Evolutionary conservation across 768 basidiomycete genomes (phyloP).

Genomic region (Leucocoprinus birnbaumii): DNA sequence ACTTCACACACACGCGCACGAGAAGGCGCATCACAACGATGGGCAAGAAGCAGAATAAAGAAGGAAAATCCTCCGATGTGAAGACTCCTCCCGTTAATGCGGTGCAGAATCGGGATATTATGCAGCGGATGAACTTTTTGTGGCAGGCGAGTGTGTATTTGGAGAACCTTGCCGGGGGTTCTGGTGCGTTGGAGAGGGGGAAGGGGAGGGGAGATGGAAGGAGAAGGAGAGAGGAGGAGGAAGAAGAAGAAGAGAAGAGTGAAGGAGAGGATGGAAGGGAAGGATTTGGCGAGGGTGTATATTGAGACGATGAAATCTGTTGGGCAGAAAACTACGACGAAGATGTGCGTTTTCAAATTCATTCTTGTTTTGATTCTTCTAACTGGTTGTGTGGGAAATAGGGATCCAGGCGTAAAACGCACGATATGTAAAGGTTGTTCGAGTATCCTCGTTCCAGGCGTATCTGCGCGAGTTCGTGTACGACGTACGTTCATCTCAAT

Average conservation of each 20-base stretch:
- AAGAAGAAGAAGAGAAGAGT: neutral
- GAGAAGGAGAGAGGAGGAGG: neutral
- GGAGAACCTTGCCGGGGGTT: neutral
- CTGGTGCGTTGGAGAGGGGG: neutral
- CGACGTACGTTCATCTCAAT: conserved; percentile 46
- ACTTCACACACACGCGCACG: no score
- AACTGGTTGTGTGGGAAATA: conserved; percentile 22
- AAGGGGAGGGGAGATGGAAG: no score
- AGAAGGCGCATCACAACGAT: no score
- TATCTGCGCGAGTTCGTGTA: conserved; percentile 60
- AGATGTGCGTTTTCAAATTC: conserved; percentile 51
- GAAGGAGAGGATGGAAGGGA: neutral
- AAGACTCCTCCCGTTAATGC: conserved; percentile 45
- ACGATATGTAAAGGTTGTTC: conserved; percentile 72
- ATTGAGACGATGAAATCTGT: conserved; percentile 65
- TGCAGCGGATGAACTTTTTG: conserved; percentile 81
- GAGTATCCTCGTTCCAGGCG: conserved; percentile 62
- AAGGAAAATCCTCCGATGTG: no score
- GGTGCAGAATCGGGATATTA: conserved; percentile 67
- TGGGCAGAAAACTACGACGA: conserved; percentile 73
- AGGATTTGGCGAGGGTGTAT: conserved; percentile 64
- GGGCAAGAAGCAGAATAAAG: neutral
- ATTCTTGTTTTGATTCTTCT: neutral
- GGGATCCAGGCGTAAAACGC: conserved; percentile 84
- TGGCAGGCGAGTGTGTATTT: conserved; percentile 73